Evolutionary conservation across 257 asterid species (phyloP).

Genomic region (Gardenia jasminoides): DNA sequence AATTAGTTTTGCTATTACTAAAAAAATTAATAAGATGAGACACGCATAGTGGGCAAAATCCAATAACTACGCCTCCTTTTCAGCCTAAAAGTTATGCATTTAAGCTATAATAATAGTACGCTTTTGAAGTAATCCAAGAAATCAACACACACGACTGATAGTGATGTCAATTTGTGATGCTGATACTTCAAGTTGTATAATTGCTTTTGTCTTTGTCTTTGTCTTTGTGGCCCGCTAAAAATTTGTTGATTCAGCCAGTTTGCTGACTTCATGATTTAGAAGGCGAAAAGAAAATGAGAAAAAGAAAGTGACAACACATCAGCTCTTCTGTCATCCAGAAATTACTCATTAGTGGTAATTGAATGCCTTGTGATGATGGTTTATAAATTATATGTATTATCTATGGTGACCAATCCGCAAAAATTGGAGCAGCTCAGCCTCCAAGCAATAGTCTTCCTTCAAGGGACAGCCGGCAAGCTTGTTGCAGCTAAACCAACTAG

Average conservation of each 20-base stretch:
- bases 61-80: conserved; percentile 9
- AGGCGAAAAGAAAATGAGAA: not conserved
- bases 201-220: not conserved
- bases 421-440: not conserved
- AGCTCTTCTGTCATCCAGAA: conserved; percentile 2
- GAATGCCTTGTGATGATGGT: not conserved
- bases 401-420: conserved; percentile 1
- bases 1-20: too few relatives aligned
- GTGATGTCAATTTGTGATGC: conserved; percentile 15
- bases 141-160: conserved; percentile 7
- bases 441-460: not conserved
- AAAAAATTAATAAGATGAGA: too few relatives aligned
- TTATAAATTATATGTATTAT: not conserved
- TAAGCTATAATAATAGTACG: not conserved
- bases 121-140: conserved; percentile 8
- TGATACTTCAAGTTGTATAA: conserved; percentile 1
- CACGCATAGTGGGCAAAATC: not conserved
- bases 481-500: not conserved
- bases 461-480: conserved; percentile 3
- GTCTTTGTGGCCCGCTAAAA: not conserved
- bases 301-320: conserved; percentile 5
- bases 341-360: not conserved
- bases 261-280: conserved; percentile 7
- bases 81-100: conserved; percentile 12
- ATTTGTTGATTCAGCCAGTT: not conserved